Evolutionary conservation across 2,329 filamentous ascomycete genomes (phyloP).

Genomic region (Fusarium circinatum): DNA sequence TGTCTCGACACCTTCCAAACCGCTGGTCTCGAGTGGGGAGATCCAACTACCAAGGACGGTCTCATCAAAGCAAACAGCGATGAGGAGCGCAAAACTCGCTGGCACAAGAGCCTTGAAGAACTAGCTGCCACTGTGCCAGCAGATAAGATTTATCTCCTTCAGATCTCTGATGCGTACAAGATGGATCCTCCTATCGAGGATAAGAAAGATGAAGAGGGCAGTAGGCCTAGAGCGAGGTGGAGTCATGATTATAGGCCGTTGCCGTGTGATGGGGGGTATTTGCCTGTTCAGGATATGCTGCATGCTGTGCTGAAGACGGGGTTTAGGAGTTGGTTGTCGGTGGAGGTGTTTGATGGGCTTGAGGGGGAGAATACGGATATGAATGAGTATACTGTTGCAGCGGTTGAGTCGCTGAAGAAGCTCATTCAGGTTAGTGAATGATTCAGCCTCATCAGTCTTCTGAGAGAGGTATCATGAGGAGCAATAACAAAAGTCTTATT

Average conservation of each 20-base stretch:
- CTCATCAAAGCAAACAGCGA: slow-evolving; percentile 57
- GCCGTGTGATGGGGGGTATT: slow-evolving; percentile 75
- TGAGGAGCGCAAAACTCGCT: slow-evolving; percentile 61
- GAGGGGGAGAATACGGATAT: slow-evolving; percentile 10
- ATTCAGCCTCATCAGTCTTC: accelerated
- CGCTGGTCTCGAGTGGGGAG: slow-evolving; percentile 76
- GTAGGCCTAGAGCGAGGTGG: slow-evolving; percentile 73
- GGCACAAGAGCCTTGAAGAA: slow-evolving; percentile 64
- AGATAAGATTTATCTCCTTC: slow-evolving; percentile 78
- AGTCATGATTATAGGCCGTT: slow-evolving; percentile 76
- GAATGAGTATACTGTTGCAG: slow-evolving; percentile 8
- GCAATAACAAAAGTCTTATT: not conserved
- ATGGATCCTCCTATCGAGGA: slow-evolving; percentile 65
- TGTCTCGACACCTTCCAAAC: slow-evolving; percentile 85
- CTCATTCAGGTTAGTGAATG: not conserved
- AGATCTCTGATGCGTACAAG: slow-evolving; percentile 80
- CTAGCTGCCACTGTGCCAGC: slow-evolving; percentile 67
- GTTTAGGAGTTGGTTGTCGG: slow-evolving; percentile 72
- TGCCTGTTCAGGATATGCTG: slow-evolving; percentile 73
- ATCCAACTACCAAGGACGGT: slow-evolving; percentile 73
- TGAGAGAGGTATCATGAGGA: accelerated
- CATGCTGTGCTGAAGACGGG: slow-evolving; percentile 74
- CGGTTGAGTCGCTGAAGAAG: slow-evolving; percentile 23
- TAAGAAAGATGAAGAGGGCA: slow-evolving; percentile 57
- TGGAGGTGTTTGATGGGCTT: slow-evolving; percentile 72